Conservation (phyloP, 2,329 filamentous ascomycete genomes). For the Ophiostoma montium region DNA sequence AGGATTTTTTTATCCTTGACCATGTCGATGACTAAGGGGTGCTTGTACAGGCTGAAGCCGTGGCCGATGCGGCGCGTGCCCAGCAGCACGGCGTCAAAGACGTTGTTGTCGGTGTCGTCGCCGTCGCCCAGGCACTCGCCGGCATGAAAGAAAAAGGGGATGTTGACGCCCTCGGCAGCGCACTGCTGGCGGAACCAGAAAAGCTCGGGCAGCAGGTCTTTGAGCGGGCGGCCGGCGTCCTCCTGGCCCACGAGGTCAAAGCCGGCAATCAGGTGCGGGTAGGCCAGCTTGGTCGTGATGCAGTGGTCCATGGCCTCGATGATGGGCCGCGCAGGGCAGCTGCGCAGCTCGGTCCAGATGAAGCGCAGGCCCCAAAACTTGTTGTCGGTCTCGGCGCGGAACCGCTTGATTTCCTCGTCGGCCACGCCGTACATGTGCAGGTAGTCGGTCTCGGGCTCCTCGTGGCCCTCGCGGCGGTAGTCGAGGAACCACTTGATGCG, state of each 20-base stretch:
- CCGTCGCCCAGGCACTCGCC: constrained; percentile 73
- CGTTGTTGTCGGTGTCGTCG: constrained; percentile 59
- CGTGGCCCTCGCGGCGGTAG: constrained; percentile 51
- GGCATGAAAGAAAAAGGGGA: constrained; percentile 94
- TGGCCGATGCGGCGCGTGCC: constrained; percentile 84
- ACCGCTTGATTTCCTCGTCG: constrained; percentile 63
- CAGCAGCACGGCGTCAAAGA: constrained; percentile 79
- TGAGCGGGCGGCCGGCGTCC: constrained; percentile 60
- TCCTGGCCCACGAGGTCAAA: constrained; percentile 88
- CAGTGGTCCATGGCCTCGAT: constrained; percentile 77
- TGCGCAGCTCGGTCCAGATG: constrained; percentile 70
- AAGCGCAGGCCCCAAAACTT: constrained; percentile 73
- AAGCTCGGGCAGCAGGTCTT: constrained; percentile 65
- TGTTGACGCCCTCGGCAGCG: constrained; percentile 57
- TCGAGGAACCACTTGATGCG: constrained; percentile 57
- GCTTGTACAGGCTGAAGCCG: constrained; percentile 77
- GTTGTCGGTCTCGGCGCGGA: constrained; percentile 44
- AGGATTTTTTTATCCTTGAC: constrained; percentile 80
- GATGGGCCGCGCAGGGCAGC: constrained; percentile 48
- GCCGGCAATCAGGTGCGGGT: constrained; percentile 67
- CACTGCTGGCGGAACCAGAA: constrained; percentile 92
- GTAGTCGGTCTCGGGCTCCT: constrained; percentile 53
- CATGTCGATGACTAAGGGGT: constrained; percentile 77
- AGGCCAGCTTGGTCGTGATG: constrained; percentile 65
- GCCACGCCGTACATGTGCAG: constrained; percentile 57